These are phyloP conservation scores for Psilocybe subaeruginosa DNA, from an alignment of 768 basidiomycete genomes.

Conservation along the genomic window DNA sequence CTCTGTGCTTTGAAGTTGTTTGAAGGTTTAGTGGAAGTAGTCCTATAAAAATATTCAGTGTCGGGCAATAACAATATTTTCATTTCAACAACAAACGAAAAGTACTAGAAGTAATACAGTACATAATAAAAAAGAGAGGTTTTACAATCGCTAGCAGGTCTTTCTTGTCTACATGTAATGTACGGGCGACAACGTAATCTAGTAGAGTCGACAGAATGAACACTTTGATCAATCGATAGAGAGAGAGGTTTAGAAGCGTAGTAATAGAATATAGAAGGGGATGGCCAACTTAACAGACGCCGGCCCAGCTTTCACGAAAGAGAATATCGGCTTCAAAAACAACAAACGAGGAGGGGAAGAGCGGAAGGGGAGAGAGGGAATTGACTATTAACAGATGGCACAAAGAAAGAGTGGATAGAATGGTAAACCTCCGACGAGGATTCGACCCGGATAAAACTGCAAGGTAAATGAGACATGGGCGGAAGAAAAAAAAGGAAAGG, in stretches of 20 bases:
- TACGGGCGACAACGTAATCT: neutral
- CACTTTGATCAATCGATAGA: neutral
- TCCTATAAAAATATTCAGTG: too few species aligned
- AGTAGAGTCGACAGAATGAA: neutral
- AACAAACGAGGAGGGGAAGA: neutral
- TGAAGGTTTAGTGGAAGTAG: too few species aligned
- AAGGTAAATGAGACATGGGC: neutral
- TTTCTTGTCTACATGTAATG: neutral
- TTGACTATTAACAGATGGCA: neutral
- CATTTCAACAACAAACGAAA: neutral
- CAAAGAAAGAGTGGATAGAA: neutral
- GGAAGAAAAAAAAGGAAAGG: neutral
- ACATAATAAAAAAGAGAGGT: neutral
- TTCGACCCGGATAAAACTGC: neutral
- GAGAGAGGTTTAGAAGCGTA: neutral
- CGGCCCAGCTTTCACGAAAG: neutral
- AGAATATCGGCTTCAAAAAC: neutral
- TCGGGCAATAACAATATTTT: neutral
- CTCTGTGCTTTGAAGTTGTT: too few species aligned
- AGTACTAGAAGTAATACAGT: neutral
- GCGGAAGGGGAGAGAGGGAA: neutral
- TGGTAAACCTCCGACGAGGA: neutral
- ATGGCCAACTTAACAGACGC: neutral
- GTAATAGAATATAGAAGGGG: neutral
- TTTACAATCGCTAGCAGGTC: neutral